Conservation (phyloP, 768 basidiomycete genomes). For the Asterophora parasitica region DNA sequence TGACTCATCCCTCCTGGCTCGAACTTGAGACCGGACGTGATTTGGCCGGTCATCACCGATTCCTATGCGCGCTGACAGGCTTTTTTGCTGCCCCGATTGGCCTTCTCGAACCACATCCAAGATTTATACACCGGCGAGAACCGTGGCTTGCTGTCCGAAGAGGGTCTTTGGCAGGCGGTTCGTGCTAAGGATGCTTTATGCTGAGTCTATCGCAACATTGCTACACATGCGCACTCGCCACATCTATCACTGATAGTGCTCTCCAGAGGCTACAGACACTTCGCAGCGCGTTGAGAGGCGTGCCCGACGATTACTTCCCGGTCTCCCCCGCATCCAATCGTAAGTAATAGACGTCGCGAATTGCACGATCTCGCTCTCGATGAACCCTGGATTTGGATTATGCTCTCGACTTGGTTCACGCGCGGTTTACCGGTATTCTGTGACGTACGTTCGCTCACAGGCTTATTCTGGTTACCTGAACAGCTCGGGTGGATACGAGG, state of each 20-base stretch:
- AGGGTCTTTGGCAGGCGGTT: too few species aligned
- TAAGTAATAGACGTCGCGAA: neutral
- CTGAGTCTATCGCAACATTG: too few species aligned
- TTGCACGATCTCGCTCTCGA: neutral
- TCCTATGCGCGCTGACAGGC: neutral
- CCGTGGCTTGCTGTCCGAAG: too few species aligned
- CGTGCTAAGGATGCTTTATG: too few species aligned
- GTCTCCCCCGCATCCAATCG: neutral
- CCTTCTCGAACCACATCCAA: neutral
- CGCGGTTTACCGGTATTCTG: neutral
- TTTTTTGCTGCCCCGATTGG: constrained; percentile 3
- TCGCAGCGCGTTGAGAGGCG: neutral
- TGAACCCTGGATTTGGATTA: too few species aligned
- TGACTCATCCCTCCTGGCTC: too few species aligned
- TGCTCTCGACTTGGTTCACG: neutral
- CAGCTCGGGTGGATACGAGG: neutral
- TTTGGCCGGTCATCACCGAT: neutral
- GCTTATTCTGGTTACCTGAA: neutral
- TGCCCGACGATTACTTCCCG: neutral
- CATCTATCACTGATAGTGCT: neutral
- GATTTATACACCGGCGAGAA: too few species aligned
- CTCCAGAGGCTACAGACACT: constrained; percentile 1
- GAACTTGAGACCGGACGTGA: neutral
- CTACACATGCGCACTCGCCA: too few species aligned
- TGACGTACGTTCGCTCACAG: neutral